Percentiles rank a stretch among this genome's conserved stretches.
Conservation (phyloP, 805 yeast species). For the Brettanomyces naardenensis region DNA sequence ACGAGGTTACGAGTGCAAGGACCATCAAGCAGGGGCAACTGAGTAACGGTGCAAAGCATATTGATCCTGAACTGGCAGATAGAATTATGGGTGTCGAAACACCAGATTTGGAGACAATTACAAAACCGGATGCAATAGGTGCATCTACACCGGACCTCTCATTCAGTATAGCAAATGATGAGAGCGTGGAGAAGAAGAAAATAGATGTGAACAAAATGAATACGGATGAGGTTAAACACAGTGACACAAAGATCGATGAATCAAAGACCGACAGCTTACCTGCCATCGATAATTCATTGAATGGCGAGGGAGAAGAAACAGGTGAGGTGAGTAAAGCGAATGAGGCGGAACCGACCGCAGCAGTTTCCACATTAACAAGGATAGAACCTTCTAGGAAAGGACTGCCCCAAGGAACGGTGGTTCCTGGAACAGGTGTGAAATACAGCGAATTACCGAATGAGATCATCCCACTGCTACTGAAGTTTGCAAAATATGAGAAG, state of each 20-base stretch:
- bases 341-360: not conserved
- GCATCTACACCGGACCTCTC: not conserved
- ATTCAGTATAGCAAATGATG: no score
- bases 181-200: not conserved
- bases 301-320: not conserved
- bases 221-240: not conserved
- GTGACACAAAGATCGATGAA: not conserved
- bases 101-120: slow-evolving; percentile 37
- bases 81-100: slow-evolving; percentile 34
- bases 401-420: slow-evolving; percentile 3
- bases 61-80: slow-evolving; percentile 21
- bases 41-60: slow-evolving; percentile 3
- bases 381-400: not conserved
- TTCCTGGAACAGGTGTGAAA: slow-evolving; percentile 26
- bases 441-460: slow-evolving; percentile 43
- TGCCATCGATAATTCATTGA: not conserved
- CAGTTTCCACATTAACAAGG: not conserved
- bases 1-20: slow-evolving; percentile 20
- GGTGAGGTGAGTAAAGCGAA: slow-evolving; percentile 5
- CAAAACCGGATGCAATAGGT: slow-evolving; percentile 35
- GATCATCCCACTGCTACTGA: slow-evolving; percentile 54
- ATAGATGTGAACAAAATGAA: not conserved
- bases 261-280: not conserved
- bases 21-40: slow-evolving; percentile 12
- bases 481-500: slow-evolving; percentile 80